These are phyloP conservation scores for Fusarium mexicanum DNA, from an alignment of 2,329 filamentous ascomycete species.

Conservation along the genomic window DNA sequence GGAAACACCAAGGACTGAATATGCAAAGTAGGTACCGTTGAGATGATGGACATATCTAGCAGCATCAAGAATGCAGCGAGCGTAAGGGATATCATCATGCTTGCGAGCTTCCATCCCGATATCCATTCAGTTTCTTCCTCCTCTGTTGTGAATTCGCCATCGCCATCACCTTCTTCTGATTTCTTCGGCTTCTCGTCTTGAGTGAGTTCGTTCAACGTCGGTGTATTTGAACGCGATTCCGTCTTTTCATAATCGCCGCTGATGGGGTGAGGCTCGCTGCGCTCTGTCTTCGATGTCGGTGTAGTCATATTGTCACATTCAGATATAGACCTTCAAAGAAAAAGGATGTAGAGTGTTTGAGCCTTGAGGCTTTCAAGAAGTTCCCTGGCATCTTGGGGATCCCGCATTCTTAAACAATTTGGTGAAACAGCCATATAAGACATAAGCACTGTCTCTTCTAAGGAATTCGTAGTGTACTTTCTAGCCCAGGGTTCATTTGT, in stretches of 20 bases:
- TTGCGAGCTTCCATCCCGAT: constrained; percentile 46
- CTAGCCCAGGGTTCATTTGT: not conserved
- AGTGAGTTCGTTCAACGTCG: constrained; percentile 32
- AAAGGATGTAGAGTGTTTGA: not conserved
- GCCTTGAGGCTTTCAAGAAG: not conserved
- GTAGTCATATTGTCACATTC: constrained; percentile 4
- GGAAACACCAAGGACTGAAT: not conserved
- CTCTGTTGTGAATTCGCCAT: constrained; percentile 5
- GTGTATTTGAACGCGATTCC: constrained; percentile 16
- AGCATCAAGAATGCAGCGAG: constrained; percentile 58
- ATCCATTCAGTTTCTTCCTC: constrained; percentile 30
- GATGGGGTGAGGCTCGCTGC: not conserved
- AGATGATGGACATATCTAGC: constrained; percentile 63
- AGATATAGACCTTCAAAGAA: not conserved
- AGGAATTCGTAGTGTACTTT: constrained; percentile 6
- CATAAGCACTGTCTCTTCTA: constrained; percentile 4
- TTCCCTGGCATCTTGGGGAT: constrained; percentile 7
- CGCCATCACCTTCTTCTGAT: constrained; percentile 6
- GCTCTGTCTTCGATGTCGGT: not conserved
- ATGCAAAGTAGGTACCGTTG: constrained; percentile 52
- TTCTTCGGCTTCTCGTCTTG: constrained; percentile 10
- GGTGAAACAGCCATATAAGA: not conserved
- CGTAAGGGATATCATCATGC: constrained; percentile 51
- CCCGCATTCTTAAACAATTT: constrained; percentile 13
- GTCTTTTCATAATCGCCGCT: constrained; percentile 6